Evolutionary conservation across 768 basidiomycete genomes (phyloP).

Genomic region (Austroboletus eburneus): DNA sequence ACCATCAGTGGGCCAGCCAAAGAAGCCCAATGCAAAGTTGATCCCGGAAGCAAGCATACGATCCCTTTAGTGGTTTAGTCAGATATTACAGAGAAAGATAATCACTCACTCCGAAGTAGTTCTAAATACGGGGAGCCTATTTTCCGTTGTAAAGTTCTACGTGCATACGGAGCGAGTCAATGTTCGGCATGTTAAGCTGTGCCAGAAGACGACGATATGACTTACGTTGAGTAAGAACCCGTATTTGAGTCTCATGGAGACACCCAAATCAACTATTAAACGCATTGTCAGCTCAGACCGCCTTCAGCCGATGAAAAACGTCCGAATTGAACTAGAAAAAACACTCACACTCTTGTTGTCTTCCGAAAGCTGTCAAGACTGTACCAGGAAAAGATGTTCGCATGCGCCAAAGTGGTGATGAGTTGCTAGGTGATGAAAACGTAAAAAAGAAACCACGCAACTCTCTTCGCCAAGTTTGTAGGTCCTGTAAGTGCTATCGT

Average conservation of each 20-base stretch:
- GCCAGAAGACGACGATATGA: neutral
- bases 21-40: slow-evolving; percentile 73
- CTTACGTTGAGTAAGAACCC: slow-evolving; percentile 65
- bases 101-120: too few species aligned
- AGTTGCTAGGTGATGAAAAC: neutral
- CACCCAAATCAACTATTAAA: slow-evolving; percentile 53
- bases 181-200: slow-evolving; percentile 2
- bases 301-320: too few species aligned
- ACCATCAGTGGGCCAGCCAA: slow-evolving; percentile 66
- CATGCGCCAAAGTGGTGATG: too few species aligned
- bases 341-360: slow-evolving; percentile 74
- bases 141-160: slow-evolving; percentile 55
- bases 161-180: slow-evolving; percentile 17
- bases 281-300: neutral
- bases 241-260: slow-evolving; percentile 73
- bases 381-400: neutral
- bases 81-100: too few species aligned
- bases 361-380: slow-evolving; percentile 88
- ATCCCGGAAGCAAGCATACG: slow-evolving; percentile 68
- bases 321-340: neutral
- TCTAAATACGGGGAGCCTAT: slow-evolving; percentile 40
- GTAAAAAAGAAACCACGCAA: slow-evolving; percentile 20
- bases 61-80: too few species aligned
- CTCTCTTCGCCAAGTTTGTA: slow-evolving; percentile 89
- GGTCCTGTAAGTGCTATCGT: slow-evolving; percentile 47